phyloP scores from a whole-genome alignment of 2,329 filamentous ascomycete species.

The Arachnopeziza araneosa region DNA sequence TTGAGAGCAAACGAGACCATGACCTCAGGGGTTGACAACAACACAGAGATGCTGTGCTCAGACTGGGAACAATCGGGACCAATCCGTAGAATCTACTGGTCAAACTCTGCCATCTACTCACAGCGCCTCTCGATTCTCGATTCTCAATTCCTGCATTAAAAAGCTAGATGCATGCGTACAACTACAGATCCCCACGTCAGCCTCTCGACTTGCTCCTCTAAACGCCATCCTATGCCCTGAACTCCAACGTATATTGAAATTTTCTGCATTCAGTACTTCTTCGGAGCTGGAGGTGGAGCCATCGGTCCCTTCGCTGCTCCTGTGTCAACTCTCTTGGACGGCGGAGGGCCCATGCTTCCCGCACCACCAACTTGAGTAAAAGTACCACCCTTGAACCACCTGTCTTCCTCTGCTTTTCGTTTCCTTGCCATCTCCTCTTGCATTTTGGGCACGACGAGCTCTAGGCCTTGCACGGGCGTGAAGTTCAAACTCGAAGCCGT shows the following conservation, averaged over 20 bases:
- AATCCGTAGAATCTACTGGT: no score
- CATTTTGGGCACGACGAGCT: constrained; percentile 90
- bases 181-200: not conserved
- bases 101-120: no score
- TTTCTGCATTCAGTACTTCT: not conserved
- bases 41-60: no score
- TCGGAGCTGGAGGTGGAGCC: constrained; percentile 28
- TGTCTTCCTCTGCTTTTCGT: constrained; percentile 87
- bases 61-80: no score
- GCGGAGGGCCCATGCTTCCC: constrained; percentile 70
- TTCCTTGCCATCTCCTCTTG: constrained; percentile 84
- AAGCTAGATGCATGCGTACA: not conserved
- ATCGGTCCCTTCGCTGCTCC: constrained; percentile 45
- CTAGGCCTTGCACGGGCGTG: constrained; percentile 88
- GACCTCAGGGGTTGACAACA: no score
- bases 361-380: constrained; percentile 78
- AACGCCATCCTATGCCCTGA: not conserved
- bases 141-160: no score
- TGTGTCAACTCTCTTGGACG: constrained; percentile 57
- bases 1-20: no score
- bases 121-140: no score
- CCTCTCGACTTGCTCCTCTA: not conserved
- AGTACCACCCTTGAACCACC: constrained; percentile 96
- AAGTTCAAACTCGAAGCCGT: constrained; percentile 87
- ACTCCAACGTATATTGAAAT: not conserved